Evolutionary conservation across 2,329 filamentous ascomycete genomes (phyloP).

Genomic region (Aspergillus sp.): DNA sequence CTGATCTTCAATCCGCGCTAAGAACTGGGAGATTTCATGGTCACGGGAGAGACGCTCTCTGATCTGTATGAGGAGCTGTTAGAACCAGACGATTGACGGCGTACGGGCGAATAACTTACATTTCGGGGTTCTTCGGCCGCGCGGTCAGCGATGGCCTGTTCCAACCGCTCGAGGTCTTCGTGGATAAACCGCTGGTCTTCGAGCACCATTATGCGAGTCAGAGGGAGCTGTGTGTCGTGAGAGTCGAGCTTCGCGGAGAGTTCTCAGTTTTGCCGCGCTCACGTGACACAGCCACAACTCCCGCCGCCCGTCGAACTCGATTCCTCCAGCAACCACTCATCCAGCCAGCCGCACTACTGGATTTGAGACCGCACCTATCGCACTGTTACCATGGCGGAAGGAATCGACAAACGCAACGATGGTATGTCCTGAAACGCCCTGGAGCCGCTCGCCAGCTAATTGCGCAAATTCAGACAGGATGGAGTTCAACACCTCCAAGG

Average conservation of each 20-base stretch:
- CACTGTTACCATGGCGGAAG: conserved; percentile 80
- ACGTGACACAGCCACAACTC: too few relatives aligned
- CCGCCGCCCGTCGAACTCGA: too few relatives aligned
- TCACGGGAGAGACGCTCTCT: conserved; percentile 83
- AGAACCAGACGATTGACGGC: conserved; percentile 11
- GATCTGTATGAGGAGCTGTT: conserved; percentile 48
- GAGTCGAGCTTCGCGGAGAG: too few relatives aligned
- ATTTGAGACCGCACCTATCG: conserved; percentile 6
- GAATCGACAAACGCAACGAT: conserved; percentile 84
- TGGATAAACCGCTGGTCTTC: conserved; percentile 92
- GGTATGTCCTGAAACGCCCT: conserved; percentile 23
- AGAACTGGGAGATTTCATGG: conserved; percentile 80
- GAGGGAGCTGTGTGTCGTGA: neutral
- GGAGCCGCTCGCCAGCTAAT: conserved; percentile 16
- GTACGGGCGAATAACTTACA: conserved; percentile 43
- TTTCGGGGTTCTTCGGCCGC: conserved; percentile 81
- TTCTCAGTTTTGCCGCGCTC: too few relatives aligned
- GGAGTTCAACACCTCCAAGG: conserved; percentile 97
- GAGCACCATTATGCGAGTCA: conserved; percentile 54
- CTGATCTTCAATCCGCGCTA: conserved; percentile 79
- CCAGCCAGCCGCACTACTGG: too few relatives aligned
- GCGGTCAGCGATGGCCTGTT: conserved; percentile 86
- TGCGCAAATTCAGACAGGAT: conserved; percentile 58
- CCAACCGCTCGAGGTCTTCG: conserved; percentile 91
- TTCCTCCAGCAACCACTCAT: too few relatives aligned